Evolutionary conservation across 1,284 basidiomycete genomes (phyloP), one percentile per base, ranked within the genome.

Genomic region (Cutaneotrichosporon spelunceum): DNA sequence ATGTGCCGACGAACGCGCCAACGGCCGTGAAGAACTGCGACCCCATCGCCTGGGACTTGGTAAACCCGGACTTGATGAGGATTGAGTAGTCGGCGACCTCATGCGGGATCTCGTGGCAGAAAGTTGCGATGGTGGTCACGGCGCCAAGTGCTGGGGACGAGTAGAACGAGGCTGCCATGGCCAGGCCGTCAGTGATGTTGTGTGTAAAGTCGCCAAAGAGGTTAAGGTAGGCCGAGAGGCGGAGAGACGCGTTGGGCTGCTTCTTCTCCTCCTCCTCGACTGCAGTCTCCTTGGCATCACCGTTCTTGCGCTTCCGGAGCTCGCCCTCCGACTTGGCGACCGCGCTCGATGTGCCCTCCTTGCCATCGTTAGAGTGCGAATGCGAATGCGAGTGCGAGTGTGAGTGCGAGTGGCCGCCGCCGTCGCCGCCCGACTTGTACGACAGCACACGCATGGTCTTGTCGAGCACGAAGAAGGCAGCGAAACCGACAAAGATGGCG

Each of bases 81-180:
- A 93, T 93, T 19, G 89, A 91, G 73, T 93, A 93, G 76, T 93
- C 91, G 21, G 91, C 91, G 63, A 93, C 93, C 68, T 92, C 90
- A 72, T 92, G 90, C 19, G 90, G 90, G 59, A 93, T 92, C 77
- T 93, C 91, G 75, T 93, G 91, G 7, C 90, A 90, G 73, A 93
- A 93, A 71, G 91, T 93, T 19, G 91, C 91, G 52, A 93, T 83
- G 13, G 91, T 92, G 2, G 91, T 93, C 56, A 91, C 92, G 42
- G 91, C 91, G 47, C 91, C 91, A 67, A 93, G 90, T 56, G 91
- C 82, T 2, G 91, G 91, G 42, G 88, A 89, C 23, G 89, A 90
- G 75, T 93, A 93, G 81, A 93, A 93, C 24, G 88, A 90, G 52
- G 91, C 91, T 13, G 90, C 88, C 89, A 93, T 92, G 19, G 74